phyloP scores from a whole-genome alignment of 306 rosid genomes.

The Begonia fuchsioides region DNA sequence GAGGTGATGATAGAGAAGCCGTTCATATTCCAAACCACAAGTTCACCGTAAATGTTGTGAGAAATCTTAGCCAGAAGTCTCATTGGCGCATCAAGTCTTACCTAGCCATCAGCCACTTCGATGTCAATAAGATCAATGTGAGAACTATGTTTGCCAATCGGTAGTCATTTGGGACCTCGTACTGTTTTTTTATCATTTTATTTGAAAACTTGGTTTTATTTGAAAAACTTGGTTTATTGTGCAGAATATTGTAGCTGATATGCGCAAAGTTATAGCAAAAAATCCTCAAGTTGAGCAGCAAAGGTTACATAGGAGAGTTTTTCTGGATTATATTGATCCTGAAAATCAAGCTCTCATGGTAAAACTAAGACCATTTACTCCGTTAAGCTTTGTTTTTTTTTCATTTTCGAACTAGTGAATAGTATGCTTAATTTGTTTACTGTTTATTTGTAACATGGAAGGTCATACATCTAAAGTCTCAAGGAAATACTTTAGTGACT shows the following conservation, averaged over 20 bases:
- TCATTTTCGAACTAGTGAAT: too few species aligned
- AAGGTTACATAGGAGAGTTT: constrained; percentile 91
- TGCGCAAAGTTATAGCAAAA: constrained; percentile 96
- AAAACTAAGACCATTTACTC: constrained; percentile 6
- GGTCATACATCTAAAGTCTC: too few species aligned
- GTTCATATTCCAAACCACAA: constrained; percentile 97
- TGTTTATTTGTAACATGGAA: too few species aligned
- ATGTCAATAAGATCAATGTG: constrained; percentile 86
- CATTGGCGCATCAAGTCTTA: constrained; percentile 98
- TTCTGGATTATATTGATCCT: constrained; percentile 55
- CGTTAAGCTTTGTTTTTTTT: too few species aligned
- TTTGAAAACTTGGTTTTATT: constrained; percentile 11
- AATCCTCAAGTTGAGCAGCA: constrained; percentile 99
- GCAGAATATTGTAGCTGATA: constrained; percentile 88
- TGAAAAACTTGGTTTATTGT: constrained; percentile 13
- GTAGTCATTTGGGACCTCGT: constrained; percentile 2
- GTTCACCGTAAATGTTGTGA: constrained; percentile 89
- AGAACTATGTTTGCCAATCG: constrained; percentile 20
- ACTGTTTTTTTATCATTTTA: constrained; percentile 3
- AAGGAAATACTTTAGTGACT: too few species aligned
- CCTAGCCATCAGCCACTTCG: constrained; percentile 86
- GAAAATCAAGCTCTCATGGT: constrained; percentile 94
- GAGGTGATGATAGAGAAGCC: constrained; percentile 99
- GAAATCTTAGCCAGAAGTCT: constrained; percentile 88
- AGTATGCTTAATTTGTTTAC: too few species aligned